A percentile compares a stretch with the other conserved stretches of the same genome.
Evolutionary conservation across 2,329 filamentous ascomycete species (phyloP).

Genomic region (Cytospora schulzeri): DNA sequence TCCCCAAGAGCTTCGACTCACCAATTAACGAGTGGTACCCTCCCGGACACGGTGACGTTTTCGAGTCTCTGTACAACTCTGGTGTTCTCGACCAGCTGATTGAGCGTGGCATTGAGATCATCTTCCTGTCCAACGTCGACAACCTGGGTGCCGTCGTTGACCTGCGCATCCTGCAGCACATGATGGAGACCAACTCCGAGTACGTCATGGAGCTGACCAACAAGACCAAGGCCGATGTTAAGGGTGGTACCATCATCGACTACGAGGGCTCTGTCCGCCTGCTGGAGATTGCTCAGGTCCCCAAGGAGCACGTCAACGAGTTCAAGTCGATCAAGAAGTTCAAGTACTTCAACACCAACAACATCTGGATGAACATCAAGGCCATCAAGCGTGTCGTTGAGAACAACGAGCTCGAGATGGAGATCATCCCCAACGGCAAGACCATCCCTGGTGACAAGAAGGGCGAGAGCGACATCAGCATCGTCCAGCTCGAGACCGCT

Average conservation of each 20-base stretch:
- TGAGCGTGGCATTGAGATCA: constrained; percentile 91
- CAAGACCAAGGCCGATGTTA: constrained; percentile 99
- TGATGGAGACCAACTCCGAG: constrained; percentile 95
- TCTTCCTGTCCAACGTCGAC: constrained; percentile 99
- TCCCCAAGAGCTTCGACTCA: constrained; percentile 85
- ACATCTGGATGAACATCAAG: constrained; percentile 99
- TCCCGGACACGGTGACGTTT: constrained; percentile 98
- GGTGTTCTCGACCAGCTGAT: constrained; percentile 96
- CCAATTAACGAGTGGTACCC: constrained; percentile 97
- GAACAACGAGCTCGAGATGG: constrained; percentile 97
- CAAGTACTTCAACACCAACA: constrained; percentile 99
- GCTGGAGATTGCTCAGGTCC: constrained; percentile 97
- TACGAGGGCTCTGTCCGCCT: constrained; percentile 96
- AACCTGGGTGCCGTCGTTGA: constrained; percentile 98
- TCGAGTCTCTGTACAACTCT: constrained; percentile 99
- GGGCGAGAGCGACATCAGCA: constrained; percentile 96
- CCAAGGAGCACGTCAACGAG: constrained; percentile 99
- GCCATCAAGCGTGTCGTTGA: constrained; percentile 98
- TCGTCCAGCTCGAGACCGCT: constrained; percentile 97
- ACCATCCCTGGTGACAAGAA: constrained; percentile 99
- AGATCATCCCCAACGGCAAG: constrained; percentile 99
- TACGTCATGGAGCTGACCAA: constrained; percentile 99
- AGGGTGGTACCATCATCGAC: constrained; percentile 99
- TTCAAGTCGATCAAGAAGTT: constrained; percentile 99
- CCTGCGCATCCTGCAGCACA: constrained; percentile 97